phyloP scores from a whole-genome alignment of 2,329 filamentous ascomycete genomes.

The Cordyceps tenuipes region DNA sequence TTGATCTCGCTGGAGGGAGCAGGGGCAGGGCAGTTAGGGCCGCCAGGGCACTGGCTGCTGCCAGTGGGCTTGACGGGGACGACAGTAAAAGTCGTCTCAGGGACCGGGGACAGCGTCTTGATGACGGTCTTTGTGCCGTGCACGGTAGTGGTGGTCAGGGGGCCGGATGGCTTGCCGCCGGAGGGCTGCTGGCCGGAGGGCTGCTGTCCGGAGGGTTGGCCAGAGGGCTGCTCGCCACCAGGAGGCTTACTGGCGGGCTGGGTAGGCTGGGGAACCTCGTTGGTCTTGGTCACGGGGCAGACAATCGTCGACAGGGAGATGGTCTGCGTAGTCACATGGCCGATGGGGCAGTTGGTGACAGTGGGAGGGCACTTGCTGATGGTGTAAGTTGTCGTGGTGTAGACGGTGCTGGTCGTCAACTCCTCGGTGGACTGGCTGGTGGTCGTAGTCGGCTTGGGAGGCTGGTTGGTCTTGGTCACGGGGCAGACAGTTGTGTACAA shows the following conservation, averaged over 20 bases:
- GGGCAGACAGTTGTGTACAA: conserved; percentile 10
- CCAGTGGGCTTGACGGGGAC: neutral
- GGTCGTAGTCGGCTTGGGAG: neutral
- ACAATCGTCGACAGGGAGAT: conserved; percentile 3
- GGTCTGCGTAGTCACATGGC: conserved; percentile 13
- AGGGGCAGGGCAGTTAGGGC: conserved; percentile 5
- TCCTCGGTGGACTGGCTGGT: neutral
- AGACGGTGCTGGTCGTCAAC: conserved; percentile 15
- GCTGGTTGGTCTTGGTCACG: conserved; percentile 5
- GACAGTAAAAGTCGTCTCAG: neutral
- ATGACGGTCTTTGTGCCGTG: neutral
- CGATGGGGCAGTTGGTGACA: conserved; percentile 14
- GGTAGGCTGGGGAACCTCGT: neutral
- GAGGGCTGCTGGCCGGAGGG: neutral
- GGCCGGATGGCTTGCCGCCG: neutral
- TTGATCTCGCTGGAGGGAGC: neutral
- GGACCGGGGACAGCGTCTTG: conserved; percentile 2
- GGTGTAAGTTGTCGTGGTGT: conserved; percentile 14
- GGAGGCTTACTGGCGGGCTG: neutral
- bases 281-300: conserved; percentile 9
- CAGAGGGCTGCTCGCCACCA: neutral
- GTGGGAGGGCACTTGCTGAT: conserved; percentile 14
- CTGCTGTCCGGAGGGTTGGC: neutral
- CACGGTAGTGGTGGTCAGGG: neutral
- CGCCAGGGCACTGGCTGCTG: conserved; percentile 4